Conservation (phyloP, 2,329 filamentous ascomycete genomes). For the Apiospora rasikravindrae region DNA sequence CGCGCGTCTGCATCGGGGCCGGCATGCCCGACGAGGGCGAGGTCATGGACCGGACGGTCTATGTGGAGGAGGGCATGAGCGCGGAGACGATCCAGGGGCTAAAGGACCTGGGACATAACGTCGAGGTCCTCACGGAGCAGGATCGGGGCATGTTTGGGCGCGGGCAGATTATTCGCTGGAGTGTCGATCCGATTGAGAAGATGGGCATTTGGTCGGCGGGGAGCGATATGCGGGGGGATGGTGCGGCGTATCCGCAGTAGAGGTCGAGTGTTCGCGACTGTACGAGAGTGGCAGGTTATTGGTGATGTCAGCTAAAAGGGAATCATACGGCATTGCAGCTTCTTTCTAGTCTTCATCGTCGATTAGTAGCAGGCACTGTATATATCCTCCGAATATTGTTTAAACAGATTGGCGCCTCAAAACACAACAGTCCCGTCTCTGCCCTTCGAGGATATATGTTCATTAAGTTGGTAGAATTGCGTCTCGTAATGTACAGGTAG, state of each 20-base stretch:
- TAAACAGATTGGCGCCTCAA: not conserved
- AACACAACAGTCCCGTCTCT: not conserved
- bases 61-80: constrained; percentile 82
- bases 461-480: constrained; percentile 11
- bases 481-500: constrained; percentile 26
- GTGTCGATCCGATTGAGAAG: constrained; percentile 72
- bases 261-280: not conserved
- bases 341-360: not conserved
- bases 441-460: not conserved
- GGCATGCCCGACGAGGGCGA: constrained; percentile 68
- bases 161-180: constrained; percentile 83
- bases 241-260: constrained; percentile 64
- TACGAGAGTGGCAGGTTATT: not conserved
- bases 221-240: constrained; percentile 88
- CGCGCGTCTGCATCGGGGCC: constrained; percentile 85
- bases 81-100: constrained; percentile 71
- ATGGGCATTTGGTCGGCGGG: constrained; percentile 82
- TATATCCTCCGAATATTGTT: not conserved
- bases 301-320: not conserved
- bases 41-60: constrained; percentile 68
- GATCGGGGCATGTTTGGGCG: constrained; percentile 76
- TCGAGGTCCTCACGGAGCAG: constrained; percentile 70
- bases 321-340: not conserved
- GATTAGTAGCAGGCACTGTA: not conserved
- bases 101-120: constrained; percentile 72